Conservation (phyloP, 345 rosid genomes). For the Trapa bicornis region DNA sequence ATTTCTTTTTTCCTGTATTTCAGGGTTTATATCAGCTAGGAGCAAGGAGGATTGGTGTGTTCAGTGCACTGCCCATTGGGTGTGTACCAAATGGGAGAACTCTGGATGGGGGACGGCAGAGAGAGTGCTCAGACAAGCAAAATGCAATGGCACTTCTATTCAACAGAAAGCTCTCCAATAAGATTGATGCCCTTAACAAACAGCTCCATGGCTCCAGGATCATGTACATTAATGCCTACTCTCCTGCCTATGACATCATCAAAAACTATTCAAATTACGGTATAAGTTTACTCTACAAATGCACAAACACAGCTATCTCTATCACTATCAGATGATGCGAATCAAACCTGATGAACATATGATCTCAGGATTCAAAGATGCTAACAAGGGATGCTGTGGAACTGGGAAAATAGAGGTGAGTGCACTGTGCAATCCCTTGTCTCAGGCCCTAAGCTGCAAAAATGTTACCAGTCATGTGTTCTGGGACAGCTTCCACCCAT, state of each 20-base stretch:
- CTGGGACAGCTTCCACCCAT: slow-evolving; percentile 77
- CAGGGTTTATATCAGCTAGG: slow-evolving; percentile 49
- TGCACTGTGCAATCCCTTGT: slow-evolving; percentile 27
- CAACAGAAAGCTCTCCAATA: slow-evolving; percentile 40
- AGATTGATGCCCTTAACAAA: slow-evolving; percentile 17
- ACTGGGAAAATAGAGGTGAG: slow-evolving; percentile 54
- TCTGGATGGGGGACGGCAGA: slow-evolving; percentile 35
- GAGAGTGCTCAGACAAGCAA: slow-evolving; percentile 30
- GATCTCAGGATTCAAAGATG: slow-evolving; percentile 46
- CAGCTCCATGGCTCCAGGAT: slow-evolving; percentile 18
- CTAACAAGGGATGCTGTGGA: slow-evolving; percentile 53
- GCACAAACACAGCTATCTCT: no score
- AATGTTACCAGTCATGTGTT: slow-evolving; percentile 44
- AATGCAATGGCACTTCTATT: slow-evolving; percentile 45
- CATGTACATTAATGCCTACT: slow-evolving; percentile 28
- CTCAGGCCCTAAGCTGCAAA: slow-evolving; percentile 20
- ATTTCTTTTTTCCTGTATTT: no score
- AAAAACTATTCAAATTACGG: slow-evolving; percentile 37
- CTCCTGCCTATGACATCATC: slow-evolving; percentile 22
- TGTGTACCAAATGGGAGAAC: slow-evolving; percentile 70
- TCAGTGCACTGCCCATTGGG: slow-evolving; percentile 53
- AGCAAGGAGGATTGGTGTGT: slow-evolving; percentile 39
- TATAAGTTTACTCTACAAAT: slow-evolving; percentile 10
- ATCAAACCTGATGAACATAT: background rate
- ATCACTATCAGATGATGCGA: no score